Percentiles rank a stretch among this genome's conserved stretches.
Conservation (phyloP, 352 stramenopile species). For the Phytophthora crassamura region DNA sequence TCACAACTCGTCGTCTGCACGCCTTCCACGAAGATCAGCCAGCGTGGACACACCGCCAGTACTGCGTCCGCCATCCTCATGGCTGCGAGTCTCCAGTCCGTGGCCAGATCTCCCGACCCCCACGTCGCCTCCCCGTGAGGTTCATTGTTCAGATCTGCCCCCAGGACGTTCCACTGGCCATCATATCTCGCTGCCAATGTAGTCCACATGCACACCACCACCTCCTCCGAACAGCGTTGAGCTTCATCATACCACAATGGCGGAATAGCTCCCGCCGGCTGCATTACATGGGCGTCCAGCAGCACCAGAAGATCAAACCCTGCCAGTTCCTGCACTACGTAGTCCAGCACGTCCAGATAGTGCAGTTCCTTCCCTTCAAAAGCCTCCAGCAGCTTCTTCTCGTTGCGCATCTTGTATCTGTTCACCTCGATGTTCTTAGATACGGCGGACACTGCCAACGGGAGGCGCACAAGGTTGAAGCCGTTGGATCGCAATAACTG, state of each 20-base stretch:
- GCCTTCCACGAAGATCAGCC: slow-evolving; percentile 67
- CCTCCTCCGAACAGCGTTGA: slow-evolving; percentile 22
- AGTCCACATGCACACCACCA: slow-evolving; percentile 44
- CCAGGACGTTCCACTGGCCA: slow-evolving; percentile 54
- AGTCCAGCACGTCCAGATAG: slow-evolving; percentile 67
- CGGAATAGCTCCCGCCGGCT: slow-evolving; percentile 41
- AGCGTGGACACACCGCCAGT: slow-evolving; percentile 38
- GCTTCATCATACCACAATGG: slow-evolving; percentile 53
- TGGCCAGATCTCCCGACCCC: slow-evolving; percentile 43
- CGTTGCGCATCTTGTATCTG: slow-evolving; percentile 54
- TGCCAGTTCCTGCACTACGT: slow-evolving; percentile 44
- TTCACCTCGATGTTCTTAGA: slow-evolving; percentile 44
- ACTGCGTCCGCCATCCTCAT: slow-evolving; percentile 34
- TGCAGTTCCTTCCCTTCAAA: slow-evolving; percentile 40
- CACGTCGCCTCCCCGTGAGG: slow-evolving; percentile 58
- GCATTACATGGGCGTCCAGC: slow-evolving; percentile 59
- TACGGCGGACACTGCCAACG: slow-evolving; percentile 55
- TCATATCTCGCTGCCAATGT: slow-evolving; percentile 45
- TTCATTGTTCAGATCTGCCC: slow-evolving; percentile 66
- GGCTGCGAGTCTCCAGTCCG: slow-evolving; percentile 59
- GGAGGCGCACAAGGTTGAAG: slow-evolving; percentile 65
- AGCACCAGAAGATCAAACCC: slow-evolving; percentile 49
- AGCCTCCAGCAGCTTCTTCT: slow-evolving; percentile 30
- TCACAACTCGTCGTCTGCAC: slow-evolving; percentile 48
- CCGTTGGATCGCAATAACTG: slow-evolving; percentile 41